phyloP scores from a whole-genome alignment of 2,329 filamentous ascomycete species.

The Xylaria arbuscula region DNA sequence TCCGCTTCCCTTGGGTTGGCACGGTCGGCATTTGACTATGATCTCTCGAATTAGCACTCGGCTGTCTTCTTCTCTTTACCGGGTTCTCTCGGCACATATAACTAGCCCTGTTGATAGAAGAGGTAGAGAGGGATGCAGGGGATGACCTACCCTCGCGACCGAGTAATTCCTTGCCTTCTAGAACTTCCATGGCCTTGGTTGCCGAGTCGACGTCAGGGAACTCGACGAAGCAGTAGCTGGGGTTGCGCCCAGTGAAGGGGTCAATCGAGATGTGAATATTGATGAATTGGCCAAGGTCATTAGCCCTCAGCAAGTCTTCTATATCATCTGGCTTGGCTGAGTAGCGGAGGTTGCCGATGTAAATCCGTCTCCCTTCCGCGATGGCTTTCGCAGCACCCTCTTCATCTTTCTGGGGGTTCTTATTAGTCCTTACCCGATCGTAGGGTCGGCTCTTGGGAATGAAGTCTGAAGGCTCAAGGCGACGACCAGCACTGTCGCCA shows the following conservation, averaged over 20 bases:
- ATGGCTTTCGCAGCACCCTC: slow-evolving; percentile 42
- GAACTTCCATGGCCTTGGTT: slow-evolving; percentile 64
- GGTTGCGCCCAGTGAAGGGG: slow-evolving; percentile 74
- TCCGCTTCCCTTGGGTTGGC: slow-evolving; percentile 58
- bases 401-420: slow-evolving; percentile 35
- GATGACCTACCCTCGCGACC: slow-evolving; percentile 57
- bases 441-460: slow-evolving; percentile 31
- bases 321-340: slow-evolving; percentile 58
- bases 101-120: not conserved
- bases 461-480: slow-evolving; percentile 23
- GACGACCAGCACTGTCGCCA: slow-evolving; percentile 23
- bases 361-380: slow-evolving; percentile 60
- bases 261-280: slow-evolving; percentile 77
- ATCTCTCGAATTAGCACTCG: slow-evolving; percentile 14
- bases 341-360: slow-evolving; percentile 73
- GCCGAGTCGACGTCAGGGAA: slow-evolving; percentile 68
- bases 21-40: slow-evolving; percentile 71
- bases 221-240: slow-evolving; percentile 80
- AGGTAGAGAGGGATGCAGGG: not conserved
- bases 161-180: slow-evolving; percentile 66
- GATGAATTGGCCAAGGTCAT: slow-evolving; percentile 55
- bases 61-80: not conserved
- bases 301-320: slow-evolving; percentile 49
- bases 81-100: not conserved
- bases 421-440: slow-evolving; percentile 31